Percentiles rank a stretch among this genome's conserved stretches.
These are phyloP conservation scores for Carex kokanica DNA, from an alignment of 176 grass and related monocot genomes.

Conservation along the genomic window DNA sequence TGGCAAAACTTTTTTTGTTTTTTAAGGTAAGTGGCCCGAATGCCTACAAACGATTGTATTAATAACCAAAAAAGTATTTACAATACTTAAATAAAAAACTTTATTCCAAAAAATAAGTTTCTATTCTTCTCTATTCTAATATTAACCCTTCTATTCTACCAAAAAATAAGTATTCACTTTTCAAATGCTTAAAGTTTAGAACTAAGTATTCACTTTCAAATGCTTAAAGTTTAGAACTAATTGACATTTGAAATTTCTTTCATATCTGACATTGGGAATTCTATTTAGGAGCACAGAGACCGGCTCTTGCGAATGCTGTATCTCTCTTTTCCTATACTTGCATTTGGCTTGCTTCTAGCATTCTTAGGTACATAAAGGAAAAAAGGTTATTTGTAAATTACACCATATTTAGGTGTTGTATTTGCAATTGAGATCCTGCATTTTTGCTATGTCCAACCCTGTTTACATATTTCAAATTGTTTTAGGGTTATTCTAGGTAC, in stretches of 20 bases:
- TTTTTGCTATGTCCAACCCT: background rate
- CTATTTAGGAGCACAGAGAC: conserved; percentile 66
- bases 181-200: too few relatives aligned
- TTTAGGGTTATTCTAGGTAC: background rate
- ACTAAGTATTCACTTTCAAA: too few relatives aligned
- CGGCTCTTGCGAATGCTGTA: conserved; percentile 68
- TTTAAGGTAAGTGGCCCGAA: too few relatives aligned
- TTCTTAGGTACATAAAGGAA: conserved; percentile 50
- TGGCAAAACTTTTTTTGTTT: background rate
- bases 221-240: background rate
- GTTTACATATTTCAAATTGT: background rate
- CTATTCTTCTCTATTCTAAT: too few relatives aligned
- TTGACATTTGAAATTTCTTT: background rate
- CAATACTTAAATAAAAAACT: too few relatives aligned
- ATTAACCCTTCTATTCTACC: too few relatives aligned
- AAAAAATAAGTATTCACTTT: too few relatives aligned
- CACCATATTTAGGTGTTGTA: background rate
- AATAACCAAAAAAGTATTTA: too few relatives aligned
- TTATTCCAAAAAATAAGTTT: too few relatives aligned
- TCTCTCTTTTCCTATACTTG: conserved; percentile 66
- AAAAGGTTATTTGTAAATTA: conserved; percentile 9
- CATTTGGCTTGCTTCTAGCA: conserved; percentile 58
- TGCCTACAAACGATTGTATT: too few relatives aligned
- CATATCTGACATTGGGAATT: background rate
- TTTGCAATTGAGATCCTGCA: background rate